Evolutionary conservation across 2,329 filamentous ascomycete species (phyloP).

Genomic region (Sphaerulina musiva): DNA sequence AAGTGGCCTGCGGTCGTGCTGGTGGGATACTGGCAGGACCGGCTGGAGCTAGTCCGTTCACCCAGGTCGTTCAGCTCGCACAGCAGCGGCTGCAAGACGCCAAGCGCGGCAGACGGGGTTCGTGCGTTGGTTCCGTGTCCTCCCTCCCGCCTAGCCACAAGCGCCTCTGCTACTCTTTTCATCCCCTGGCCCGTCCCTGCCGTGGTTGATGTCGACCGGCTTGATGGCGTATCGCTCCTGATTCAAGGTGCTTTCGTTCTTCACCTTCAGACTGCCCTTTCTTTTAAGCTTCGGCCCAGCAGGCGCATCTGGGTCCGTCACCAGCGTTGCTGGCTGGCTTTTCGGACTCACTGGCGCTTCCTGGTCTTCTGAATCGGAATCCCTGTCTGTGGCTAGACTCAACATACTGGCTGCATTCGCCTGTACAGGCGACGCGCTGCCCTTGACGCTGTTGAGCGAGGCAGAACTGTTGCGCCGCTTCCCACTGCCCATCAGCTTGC

Average conservation of each 20-base stretch:
- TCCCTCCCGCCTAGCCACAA: background rate
- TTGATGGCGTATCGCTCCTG: constrained; percentile 28
- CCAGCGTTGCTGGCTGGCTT: constrained; percentile 14
- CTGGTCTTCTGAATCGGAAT: constrained; percentile 7
- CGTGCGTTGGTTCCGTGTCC: background rate
- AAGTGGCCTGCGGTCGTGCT: too few relatives aligned
- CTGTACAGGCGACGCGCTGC: constrained; percentile 20
- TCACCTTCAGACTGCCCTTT: constrained; percentile 40
- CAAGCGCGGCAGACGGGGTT: background rate
- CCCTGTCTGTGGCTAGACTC: constrained; percentile 13
- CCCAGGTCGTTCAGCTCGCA: too few relatives aligned
- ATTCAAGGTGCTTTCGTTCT: constrained; percentile 37
- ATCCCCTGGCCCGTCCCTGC: background rate
- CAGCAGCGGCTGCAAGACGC: background rate
- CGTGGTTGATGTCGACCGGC: constrained; percentile 12
- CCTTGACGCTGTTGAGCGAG: constrained; percentile 22
- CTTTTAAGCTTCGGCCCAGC: constrained; percentile 33
- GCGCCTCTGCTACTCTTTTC: constrained; percentile 10
- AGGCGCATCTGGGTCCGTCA: constrained; percentile 11
- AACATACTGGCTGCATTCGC: constrained; percentile 16
- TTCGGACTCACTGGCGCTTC: constrained; percentile 17
- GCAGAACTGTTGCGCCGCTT: constrained; percentile 40
- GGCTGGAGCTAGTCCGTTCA: too few relatives aligned
- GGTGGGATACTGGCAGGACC: too few relatives aligned
- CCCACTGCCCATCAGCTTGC: constrained; percentile 58